Evolutionary conservation across 108 stramenopile genomes (phyloP), one percentile per base, ranked within the genome.

Genomic region (Mediolabrus comicus): DNA sequence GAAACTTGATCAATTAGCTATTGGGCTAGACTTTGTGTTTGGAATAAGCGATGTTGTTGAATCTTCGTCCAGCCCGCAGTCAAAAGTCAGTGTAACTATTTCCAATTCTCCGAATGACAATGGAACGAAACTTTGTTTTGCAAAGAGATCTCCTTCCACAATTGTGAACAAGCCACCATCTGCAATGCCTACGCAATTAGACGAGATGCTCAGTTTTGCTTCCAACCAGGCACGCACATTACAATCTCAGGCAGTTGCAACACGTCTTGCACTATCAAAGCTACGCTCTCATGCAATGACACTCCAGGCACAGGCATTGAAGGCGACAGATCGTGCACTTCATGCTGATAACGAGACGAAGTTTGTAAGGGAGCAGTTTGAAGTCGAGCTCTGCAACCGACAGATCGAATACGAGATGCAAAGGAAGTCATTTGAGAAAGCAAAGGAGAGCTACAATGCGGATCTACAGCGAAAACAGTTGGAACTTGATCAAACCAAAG

Each of bases 301-400:
- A 39, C 77, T 78, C 17, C 77, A 78, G 55, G 49, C 53, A 25
- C 51, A 46, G 39, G 70, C 65, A n/a, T 43, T 78, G 35, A 51
- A 71, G 22, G 39, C 71, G 25, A 54, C 61, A 38, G 70, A 78
- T 36, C 64, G 71, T 32, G 12, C 71, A 13, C 38, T 65, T 41
- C 49, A 57, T 51, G 69, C 77, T 8, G 52, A 53, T 14, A 26
- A 43, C 16, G 53, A 67, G 33, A 8, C 55, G 8, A 49, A 71
- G 1, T 69, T 71, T 22, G 77, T 61, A 2, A 28, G 9, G 16
- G 43, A 27, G 28, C 67, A 36, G 28, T 33, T 65, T 17, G 69
- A 77, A 51, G 19, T 57, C n/a, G 69, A 62, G 26, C 29, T 77
- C 22, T 46, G 34, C 2, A 58, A 49, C 26, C 75, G 53, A 59